Base-by-base conservation (phyloP, 1,139 yeast genomes). In the Candida neerlandica region DNA sequence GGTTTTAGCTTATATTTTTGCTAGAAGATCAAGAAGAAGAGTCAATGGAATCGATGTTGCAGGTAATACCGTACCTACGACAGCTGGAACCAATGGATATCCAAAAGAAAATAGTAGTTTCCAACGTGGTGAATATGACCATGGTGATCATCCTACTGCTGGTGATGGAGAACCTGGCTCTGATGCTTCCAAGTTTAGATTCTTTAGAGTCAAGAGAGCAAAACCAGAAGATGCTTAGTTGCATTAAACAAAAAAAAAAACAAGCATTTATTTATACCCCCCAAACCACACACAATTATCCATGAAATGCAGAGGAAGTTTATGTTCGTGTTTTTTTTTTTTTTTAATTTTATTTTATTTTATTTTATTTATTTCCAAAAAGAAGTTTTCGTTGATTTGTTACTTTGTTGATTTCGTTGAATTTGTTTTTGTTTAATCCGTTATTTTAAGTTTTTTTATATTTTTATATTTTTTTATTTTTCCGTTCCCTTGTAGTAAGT, bases 171-270 rank as follows among this genome's bases (percentile, higher is more conserved):
- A 14, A 23, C 44, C 43, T 7, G 43, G 19, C 16, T 48, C 55
- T 14, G 54, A 52, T 46, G 50, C 57, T 15, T 54, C 58, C 5
- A 54, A 49, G 43, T 56, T 55, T 45, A 50, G 53, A 44, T 56
- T 56, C 48, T 56, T 56, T 47, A 55, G 57, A 50, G 55, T 53
- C 19, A 55, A 54, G 45, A 51, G 56, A 41, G 48, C 50, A 10
- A 52, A 53, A 30, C 51, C 52, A 32, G 55, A 44, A 15, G 55
- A 51, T 33, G 48, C 47, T 18, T 51, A 47, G 43, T 34, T 16
- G 21, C 7, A 12, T 14, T 23, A 21, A 34, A 34, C 12, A 11
- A 19, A 37, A 7, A 5, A 34, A 15, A 32, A 14, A 32, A 32
- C 7, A 11, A 35, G 40, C 5, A 11, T n/a, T 38, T 23, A 15